Conservation (phyloP, 78 protist genomes). For the Dictyostelium purpureum region DNA sequence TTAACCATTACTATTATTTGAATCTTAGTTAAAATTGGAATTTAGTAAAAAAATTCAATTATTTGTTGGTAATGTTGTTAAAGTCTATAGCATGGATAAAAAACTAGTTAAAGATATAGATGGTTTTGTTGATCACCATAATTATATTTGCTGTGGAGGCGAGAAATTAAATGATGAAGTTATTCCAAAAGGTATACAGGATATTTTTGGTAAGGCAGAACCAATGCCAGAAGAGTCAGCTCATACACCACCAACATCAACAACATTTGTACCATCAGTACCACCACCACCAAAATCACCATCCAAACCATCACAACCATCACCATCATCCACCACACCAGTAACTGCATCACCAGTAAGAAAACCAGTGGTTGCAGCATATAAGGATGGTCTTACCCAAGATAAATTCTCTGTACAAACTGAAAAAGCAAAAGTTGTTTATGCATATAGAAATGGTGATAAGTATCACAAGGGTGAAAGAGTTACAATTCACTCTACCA, state of each 20-base stretch:
- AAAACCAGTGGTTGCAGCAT: constrained; percentile 52
- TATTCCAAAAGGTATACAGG: constrained; percentile 23
- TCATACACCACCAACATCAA: not conserved
- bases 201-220: constrained; percentile 31
- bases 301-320: not conserved
- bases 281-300: not conserved
- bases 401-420: constrained; percentile 39
- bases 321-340: not conserved
- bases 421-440: constrained; percentile 58
- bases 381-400: not conserved
- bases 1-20: no score
- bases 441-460: constrained; percentile 54
- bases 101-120: constrained; percentile 21
- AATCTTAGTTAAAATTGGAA: constrained; percentile 43
- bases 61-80: constrained; percentile 58
- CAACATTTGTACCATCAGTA: not conserved
- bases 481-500: constrained; percentile 34
- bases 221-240: not conserved
- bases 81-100: constrained; percentile 25
- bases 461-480: constrained; percentile 43
- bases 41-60: constrained; percentile 44
- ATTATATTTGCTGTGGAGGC: constrained; percentile 77
- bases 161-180: constrained; percentile 45
- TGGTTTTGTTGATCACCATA: constrained; percentile 9
- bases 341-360: not conserved